phyloP scores from a whole-genome alignment of 257 asterid species.

The Hygrophila difformis region DNA sequence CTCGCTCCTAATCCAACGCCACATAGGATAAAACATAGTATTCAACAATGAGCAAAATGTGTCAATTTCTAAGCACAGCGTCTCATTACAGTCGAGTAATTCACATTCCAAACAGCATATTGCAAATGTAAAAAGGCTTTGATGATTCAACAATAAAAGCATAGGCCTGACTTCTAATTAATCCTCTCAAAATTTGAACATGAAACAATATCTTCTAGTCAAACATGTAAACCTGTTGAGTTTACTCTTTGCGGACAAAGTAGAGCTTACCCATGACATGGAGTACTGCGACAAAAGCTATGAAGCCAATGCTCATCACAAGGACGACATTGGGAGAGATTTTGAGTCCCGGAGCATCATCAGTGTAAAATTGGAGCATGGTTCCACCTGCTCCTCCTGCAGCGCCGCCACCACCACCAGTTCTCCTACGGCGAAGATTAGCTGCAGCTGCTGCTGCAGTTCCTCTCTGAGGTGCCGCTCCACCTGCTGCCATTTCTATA shows the following conservation, averaged over 20 bases:
- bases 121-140: too few relatives aligned
- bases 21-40: too few relatives aligned
- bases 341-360: conserved; percentile 66
- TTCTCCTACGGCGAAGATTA: conserved; percentile 51
- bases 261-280: conserved; percentile 64
- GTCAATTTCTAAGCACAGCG: too few relatives aligned
- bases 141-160: too few relatives aligned
- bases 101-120: too few relatives aligned
- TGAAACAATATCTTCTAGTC: too few relatives aligned
- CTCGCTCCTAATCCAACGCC: too few relatives aligned
- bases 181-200: too few relatives aligned
- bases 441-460: conserved; percentile 68
- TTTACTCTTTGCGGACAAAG: conserved; percentile 50
- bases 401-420: conserved; percentile 41
- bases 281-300: conserved; percentile 56
- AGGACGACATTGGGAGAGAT: conserved; percentile 62
- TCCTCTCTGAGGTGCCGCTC: conserved; percentile 61
- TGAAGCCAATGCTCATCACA: conserved; percentile 65
- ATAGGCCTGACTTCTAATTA: too few relatives aligned
- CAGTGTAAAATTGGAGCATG: conserved; percentile 71
- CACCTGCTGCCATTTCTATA: conserved; percentile 57
- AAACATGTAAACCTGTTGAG: too few relatives aligned
- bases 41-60: too few relatives aligned
- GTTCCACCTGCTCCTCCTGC: conserved; percentile 59
- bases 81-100: too few relatives aligned